These are phyloP conservation scores for Rusavskia elegans DNA, from an alignment of 495 filamentous ascomycete species.

Conservation along the genomic window DNA sequence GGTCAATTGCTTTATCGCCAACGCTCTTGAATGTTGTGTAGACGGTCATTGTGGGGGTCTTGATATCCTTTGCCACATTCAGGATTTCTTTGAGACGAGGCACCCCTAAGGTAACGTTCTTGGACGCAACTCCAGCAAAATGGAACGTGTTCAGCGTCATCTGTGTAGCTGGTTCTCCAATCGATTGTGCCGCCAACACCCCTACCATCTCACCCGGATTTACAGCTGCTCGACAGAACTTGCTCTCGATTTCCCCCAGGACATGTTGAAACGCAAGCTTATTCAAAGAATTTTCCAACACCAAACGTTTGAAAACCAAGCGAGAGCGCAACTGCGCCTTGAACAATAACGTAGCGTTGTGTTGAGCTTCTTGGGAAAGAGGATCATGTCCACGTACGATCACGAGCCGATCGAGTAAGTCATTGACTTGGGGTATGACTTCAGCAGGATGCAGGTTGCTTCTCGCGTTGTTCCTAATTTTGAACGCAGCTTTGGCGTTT, in stretches of 20 bases:
- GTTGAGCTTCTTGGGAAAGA: conserved; percentile 72
- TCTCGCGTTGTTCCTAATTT: conserved; percentile 64
- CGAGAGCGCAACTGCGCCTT: conserved; percentile 82
- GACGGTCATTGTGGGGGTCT: conserved; percentile 96
- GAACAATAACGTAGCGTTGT: conserved; percentile 75
- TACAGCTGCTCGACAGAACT: conserved; percentile 67
- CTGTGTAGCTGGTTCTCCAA: conserved; percentile 96
- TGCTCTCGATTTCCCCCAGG: conserved; percentile 74
- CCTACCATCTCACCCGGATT: conserved; percentile 97
- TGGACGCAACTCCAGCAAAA: conserved; percentile 98
- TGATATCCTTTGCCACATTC: conserved; percentile 93
- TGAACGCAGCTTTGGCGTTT: conserved; percentile 75
- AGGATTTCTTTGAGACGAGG: conserved; percentile 98
- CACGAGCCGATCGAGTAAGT: conserved; percentile 57
- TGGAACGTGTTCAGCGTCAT: conserved; percentile 99
- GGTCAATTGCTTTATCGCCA: conserved; percentile 31
- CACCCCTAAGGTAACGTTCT: conserved; percentile 98
- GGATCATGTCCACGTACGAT: conserved; percentile 72
- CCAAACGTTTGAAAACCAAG: conserved; percentile 80
- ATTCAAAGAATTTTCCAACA: conserved; percentile 67
- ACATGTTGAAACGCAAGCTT: conserved; percentile 88
- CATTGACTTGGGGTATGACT: conserved; percentile 66
- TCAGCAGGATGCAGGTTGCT: conserved; percentile 86
- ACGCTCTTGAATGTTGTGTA: conserved; percentile 47
- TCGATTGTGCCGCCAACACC: conserved; percentile 92